A percentile compares a stretch with the other conserved stretches of the same genome.
Evolutionary conservation across 2,329 filamentous ascomycete species (phyloP).

Genomic region (Colletotrichum lini): DNA sequence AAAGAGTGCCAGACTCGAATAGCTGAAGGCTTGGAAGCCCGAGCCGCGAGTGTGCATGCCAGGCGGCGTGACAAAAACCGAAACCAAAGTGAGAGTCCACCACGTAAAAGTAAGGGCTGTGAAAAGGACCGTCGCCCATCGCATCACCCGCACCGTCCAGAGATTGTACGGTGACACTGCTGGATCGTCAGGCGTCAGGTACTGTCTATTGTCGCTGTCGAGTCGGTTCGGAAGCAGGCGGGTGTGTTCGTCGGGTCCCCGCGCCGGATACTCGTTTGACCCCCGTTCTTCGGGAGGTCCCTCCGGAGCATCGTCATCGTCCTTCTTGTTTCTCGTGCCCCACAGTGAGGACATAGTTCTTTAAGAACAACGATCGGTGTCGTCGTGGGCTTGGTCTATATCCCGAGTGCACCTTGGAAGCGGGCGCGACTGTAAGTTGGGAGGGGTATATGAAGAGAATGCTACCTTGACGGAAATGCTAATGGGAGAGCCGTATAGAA

Average conservation of each 20-base stretch:
- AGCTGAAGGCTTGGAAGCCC: conserved; percentile 92
- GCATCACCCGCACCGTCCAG: conserved; percentile 87
- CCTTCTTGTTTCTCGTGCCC: conserved; percentile 40
- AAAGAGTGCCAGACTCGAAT: conserved; percentile 82
- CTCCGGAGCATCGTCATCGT: conserved; percentile 48
- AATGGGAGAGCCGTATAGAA: background rate
- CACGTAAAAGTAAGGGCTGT: conserved; percentile 84
- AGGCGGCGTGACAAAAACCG: conserved; percentile 91
- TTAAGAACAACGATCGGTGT: background rate
- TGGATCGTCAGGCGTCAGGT: conserved; percentile 59
- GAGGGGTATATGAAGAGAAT: background rate
- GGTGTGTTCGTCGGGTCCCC: conserved; percentile 66
- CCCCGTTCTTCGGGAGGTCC: conserved; percentile 42
- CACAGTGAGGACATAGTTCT: conserved; percentile 34
- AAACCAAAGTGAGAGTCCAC: conserved; percentile 93
- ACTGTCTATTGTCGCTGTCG: conserved; percentile 58
- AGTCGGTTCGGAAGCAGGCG: conserved; percentile 79
- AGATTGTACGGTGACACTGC: conserved; percentile 93
- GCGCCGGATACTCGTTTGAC: conserved; percentile 23
- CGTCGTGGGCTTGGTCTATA: background rate
- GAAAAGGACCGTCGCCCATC: conserved; percentile 84
- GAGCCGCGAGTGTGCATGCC: conserved; percentile 88
- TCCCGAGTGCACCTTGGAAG: background rate
- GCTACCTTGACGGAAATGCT: background rate
- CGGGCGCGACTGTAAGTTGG: background rate